Percentiles rank a stretch among this genome's conserved stretches.
Conservation (phyloP, 495 filamentous ascomycete species). For the Penicillium paradoxum region DNA sequence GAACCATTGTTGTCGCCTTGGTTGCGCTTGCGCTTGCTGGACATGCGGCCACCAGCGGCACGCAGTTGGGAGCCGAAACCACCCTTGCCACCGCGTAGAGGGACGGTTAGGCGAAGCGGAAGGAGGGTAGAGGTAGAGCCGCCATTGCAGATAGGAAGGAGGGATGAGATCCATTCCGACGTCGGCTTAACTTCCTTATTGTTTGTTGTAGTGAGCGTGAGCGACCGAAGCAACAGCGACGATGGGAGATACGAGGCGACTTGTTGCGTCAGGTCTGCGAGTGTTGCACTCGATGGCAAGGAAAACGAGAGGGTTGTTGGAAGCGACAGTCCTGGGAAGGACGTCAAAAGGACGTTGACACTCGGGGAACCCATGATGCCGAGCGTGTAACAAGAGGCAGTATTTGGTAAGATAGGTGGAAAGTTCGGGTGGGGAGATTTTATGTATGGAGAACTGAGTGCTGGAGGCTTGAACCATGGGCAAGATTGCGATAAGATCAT, state of each 20-base stretch:
- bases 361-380: slow-evolving; percentile 36
- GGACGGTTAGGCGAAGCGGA: slow-evolving; percentile 68
- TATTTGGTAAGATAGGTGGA: background rate
- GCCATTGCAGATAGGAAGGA: slow-evolving; percentile 22
- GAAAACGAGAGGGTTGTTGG: slow-evolving; percentile 71
- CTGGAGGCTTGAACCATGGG: background rate
- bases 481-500: slow-evolving; percentile 1
- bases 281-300: slow-evolving; percentile 57
- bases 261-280: slow-evolving; percentile 58
- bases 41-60: slow-evolving; percentile 96
- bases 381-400: background rate
- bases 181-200: slow-evolving; percentile 60
- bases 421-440: background rate
- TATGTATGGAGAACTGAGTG: background rate
- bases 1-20: slow-evolving; percentile 81
- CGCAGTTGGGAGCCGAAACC: slow-evolving; percentile 96
- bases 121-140: slow-evolving; percentile 60
- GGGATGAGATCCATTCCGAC: slow-evolving; percentile 27
- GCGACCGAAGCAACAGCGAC: slow-evolving; percentile 39
- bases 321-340: slow-evolving; percentile 76
- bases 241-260: slow-evolving; percentile 61
- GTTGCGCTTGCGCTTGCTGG: slow-evolving; percentile 80
- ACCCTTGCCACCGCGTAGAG: slow-evolving; percentile 87
- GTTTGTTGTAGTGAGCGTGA: slow-evolving; percentile 76
- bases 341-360: slow-evolving; percentile 77